A percentile compares a stretch with the other conserved stretches of the same genome.
Evolutionary conservation across 148 eudicot genomes (phyloP).

Genomic region (Persicaria maculosa): DNA sequence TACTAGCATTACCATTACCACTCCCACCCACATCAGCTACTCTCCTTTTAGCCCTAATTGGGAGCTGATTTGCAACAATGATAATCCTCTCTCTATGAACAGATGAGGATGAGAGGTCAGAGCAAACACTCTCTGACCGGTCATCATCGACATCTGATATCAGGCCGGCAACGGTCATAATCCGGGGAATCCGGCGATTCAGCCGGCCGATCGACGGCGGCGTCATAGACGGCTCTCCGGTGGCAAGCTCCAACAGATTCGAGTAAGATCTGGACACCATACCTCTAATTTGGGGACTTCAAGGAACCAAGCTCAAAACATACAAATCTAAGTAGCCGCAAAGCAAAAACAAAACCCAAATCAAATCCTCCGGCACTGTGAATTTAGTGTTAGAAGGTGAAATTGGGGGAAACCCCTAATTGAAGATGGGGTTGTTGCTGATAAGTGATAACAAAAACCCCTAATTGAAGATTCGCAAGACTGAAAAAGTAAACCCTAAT

Average conservation of each 20-base stretch:
- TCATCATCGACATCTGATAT: conserved; percentile 36
- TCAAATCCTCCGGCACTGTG: neutral
- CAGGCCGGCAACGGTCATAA: conserved; percentile 36
- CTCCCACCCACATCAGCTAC: conserved; percentile 11
- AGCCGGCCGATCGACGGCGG: conserved; percentile 19
- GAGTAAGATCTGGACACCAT: conserved; percentile 44
- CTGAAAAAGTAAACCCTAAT: neutral
- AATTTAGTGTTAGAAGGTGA: neutral
- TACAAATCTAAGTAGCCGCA: conserved; percentile 4
- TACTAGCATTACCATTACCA: conserved; percentile 7
- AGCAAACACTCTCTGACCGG: conserved; percentile 28
- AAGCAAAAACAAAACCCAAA: conserved; percentile 1
- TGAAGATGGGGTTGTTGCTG: neutral
- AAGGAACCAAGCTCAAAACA: conserved; percentile 1
- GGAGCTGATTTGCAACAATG: conserved; percentile 33
- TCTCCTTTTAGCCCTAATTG: conserved; percentile 26
- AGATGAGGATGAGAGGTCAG: conserved; percentile 27
- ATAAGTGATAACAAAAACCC: neutral
- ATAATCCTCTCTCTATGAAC: conserved; percentile 29
- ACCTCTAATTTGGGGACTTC: neutral
- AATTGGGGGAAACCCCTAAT: neutral
- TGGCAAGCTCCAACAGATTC: conserved; percentile 29
- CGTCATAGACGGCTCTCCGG: conserved; percentile 27
- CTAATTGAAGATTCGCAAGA: neutral
- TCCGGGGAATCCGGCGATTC: conserved; percentile 29